Conservation (phyloP, 768 basidiomycete genomes). For the Termitomyces sp. region DNA sequence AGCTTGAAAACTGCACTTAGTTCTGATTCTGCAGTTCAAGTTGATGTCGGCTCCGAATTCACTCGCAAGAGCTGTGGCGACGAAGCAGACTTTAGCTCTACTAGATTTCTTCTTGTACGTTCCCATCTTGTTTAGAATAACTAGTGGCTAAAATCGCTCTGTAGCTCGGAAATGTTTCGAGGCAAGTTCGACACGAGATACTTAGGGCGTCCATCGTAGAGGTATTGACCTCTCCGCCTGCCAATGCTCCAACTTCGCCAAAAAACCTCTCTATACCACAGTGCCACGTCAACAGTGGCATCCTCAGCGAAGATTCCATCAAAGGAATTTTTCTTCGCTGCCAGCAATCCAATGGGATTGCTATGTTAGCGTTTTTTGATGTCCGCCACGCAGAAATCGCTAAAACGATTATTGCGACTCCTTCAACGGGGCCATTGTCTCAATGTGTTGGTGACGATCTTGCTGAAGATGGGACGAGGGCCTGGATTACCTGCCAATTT, state of each 20-base stretch:
- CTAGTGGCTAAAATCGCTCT: neutral
- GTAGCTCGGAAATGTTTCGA: slow-evolving; percentile 36
- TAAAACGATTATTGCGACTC: slow-evolving; percentile 34
- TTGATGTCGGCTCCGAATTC: slow-evolving; percentile 15
- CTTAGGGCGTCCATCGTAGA: slow-evolving; percentile 26
- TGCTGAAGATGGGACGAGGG: slow-evolving; percentile 19
- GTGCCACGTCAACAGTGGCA: neutral
- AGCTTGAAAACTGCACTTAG: slow-evolving; percentile 38
- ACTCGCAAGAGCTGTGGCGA: slow-evolving; percentile 21
- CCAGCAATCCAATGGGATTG: slow-evolving; percentile 46
- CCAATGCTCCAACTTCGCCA: neutral
- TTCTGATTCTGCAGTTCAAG: slow-evolving; percentile 23
- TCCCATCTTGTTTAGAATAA: neutral
- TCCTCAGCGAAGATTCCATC: slow-evolving; percentile 28
- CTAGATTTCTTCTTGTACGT: slow-evolving; percentile 34
- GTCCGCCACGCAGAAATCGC: slow-evolving; percentile 50
- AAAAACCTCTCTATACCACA: neutral
- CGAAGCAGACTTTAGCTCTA: slow-evolving; percentile 27
- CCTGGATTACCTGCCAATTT: slow-evolving; percentile 39
- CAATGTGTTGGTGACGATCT: slow-evolving; percentile 26
- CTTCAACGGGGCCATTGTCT: slow-evolving; percentile 23
- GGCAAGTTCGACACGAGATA: slow-evolving; percentile 19
- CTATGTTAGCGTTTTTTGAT: slow-evolving; percentile 62
- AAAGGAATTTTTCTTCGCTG: slow-evolving; percentile 56
- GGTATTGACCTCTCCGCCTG: slow-evolving; percentile 14